phyloP scores from a whole-genome alignment of 2,329 filamentous ascomycete species.

The Bisporella sp. region DNA sequence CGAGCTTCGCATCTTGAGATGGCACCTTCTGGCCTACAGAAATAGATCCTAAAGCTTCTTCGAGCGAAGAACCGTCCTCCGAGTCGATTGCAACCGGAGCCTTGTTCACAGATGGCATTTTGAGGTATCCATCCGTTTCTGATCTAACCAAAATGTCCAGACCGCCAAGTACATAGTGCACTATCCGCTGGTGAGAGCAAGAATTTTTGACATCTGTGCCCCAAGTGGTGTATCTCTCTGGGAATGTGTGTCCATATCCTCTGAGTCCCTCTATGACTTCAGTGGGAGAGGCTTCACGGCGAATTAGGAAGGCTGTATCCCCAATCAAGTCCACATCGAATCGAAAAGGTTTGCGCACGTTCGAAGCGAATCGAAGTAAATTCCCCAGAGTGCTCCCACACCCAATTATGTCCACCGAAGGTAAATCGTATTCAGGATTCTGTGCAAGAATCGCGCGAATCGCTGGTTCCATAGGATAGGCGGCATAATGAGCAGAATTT shows the following conservation, averaged over 20 bases:
- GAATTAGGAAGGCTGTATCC: conserved; percentile 54
- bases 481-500: conserved; percentile 35
- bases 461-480: conserved; percentile 34
- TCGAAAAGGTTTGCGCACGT: conserved; percentile 43
- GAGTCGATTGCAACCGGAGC: too few species aligned
- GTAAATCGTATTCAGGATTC: conserved; percentile 28
- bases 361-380: conserved; percentile 46
- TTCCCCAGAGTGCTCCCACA: conserved; percentile 57
- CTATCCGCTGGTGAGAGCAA: conserved; percentile 52
- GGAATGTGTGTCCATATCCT: conserved; percentile 62
- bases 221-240: conserved; percentile 61
- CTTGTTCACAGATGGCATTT: not conserved
- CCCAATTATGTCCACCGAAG: conserved; percentile 45
- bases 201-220: conserved; percentile 45
- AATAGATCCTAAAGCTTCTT: conserved; percentile 4
- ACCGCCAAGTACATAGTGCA: conserved; percentile 50
- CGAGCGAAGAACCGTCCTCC: conserved; percentile 10
- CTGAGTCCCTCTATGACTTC: conserved; percentile 47
- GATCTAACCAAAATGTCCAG: conserved; percentile 46
- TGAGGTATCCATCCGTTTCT: conserved; percentile 51
- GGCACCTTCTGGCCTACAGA: conserved; percentile 17
- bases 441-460: conserved; percentile 32
- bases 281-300: conserved; percentile 52
- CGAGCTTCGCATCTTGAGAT: conserved; percentile 30
- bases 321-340: conserved; percentile 50